phyloP scores from a whole-genome alignment of 2,329 filamentous ascomycete species.

The Endocalyx cinctus region DNA sequence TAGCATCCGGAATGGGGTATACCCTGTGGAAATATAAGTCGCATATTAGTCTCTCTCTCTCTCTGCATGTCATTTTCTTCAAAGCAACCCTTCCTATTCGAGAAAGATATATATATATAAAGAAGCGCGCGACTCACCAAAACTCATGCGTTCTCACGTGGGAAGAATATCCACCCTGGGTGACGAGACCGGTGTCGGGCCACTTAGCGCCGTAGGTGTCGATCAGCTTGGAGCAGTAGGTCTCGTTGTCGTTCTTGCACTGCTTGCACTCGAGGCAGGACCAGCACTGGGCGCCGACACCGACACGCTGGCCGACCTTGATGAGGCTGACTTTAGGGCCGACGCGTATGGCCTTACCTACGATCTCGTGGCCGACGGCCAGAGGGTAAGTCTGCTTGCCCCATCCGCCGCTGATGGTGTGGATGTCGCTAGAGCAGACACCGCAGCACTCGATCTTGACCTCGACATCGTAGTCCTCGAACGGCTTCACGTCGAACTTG shows the following conservation, averaged over 20 bases:
- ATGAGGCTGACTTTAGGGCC: slow-evolving; percentile 60
- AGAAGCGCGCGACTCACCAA: slow-evolving; percentile 43
- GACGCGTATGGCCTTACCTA: slow-evolving; percentile 64
- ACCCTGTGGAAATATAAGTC: no score
- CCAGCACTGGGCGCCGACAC: slow-evolving; percentile 64
- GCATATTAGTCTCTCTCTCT: not conserved
- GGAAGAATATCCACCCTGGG: slow-evolving; percentile 57
- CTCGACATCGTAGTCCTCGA: slow-evolving; percentile 82
- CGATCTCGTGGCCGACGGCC: slow-evolving; percentile 66
- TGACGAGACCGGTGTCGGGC: slow-evolving; percentile 57
- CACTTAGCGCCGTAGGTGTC: slow-evolving; percentile 56
- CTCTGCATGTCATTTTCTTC: not conserved
- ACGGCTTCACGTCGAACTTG: slow-evolving; percentile 78
- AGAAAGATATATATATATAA: not conserved
- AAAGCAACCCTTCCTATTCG: not conserved
- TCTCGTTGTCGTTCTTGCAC: slow-evolving; percentile 64
- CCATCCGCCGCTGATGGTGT: slow-evolving; percentile 68
- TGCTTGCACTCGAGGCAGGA: slow-evolving; percentile 61
- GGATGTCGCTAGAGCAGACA: slow-evolving; percentile 68
- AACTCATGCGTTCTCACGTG: slow-evolving; percentile 73
- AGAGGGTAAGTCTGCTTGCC: slow-evolving; percentile 31
- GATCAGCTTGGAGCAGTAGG: slow-evolving; percentile 59
- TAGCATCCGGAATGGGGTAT: slow-evolving; percentile 70
- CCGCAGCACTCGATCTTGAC: slow-evolving; percentile 81
- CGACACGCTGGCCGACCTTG: slow-evolving; percentile 60